A percentile compares a stretch with the other conserved stretches of the same genome.
Conservation (phyloP, 345 rosid genomes). For the Ailanthus altissimus region DNA sequence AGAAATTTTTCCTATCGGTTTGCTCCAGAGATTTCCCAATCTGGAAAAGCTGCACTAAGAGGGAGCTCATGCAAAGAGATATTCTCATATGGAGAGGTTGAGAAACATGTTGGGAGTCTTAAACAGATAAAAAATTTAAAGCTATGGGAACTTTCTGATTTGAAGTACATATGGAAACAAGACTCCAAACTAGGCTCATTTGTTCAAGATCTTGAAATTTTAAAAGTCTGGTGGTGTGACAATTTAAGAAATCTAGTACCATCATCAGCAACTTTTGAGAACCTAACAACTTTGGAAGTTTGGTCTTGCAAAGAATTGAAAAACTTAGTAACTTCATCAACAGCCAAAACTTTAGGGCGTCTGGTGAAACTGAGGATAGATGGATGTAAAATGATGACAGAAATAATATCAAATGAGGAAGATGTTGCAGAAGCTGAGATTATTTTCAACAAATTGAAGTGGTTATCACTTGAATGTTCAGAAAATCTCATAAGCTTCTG, state of each 20-base stretch:
- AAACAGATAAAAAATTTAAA: conserved; percentile 4
- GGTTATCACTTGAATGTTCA: too few species aligned
- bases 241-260: background rate
- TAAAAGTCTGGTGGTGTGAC: background rate
- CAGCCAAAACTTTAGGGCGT: background rate
- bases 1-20: background rate
- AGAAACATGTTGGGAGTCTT: background rate
- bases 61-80: conserved; percentile 11
- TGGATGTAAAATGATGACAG: background rate
- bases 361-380: background rate
- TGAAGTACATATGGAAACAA: conserved; percentile 19
- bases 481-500: conserved; percentile 1
- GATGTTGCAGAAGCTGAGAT: background rate
- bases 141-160: background rate
- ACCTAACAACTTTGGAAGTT: background rate
- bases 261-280: background rate
- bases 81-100: too few species aligned
- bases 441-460: background rate
- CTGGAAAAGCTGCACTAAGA: conserved; percentile 5
- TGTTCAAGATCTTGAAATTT: conserved; percentile 14
- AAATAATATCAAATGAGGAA: background rate
- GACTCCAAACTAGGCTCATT: background rate
- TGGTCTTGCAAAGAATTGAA: background rate
- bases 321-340: background rate
- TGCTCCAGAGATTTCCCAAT: conserved; percentile 14